Percentiles rank a stretch among this genome's conserved stretches.
Conservation (phyloP, 768 basidiomycete species). For the Russula compacta region DNA sequence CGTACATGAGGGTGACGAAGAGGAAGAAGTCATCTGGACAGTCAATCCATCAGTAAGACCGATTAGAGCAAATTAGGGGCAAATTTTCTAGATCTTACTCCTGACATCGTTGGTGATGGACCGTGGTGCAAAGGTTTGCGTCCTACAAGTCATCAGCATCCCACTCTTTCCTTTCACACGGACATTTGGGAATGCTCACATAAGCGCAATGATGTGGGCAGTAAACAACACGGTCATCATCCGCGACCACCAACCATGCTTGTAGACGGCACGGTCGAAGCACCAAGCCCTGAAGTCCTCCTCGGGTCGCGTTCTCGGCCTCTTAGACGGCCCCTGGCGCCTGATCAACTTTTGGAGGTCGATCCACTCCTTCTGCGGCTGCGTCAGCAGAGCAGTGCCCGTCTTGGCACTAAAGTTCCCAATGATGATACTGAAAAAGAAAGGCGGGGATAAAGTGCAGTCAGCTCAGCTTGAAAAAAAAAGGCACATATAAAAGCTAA, state of each 20-base stretch:
- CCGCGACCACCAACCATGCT: conserved; percentile 90
- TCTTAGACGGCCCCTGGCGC: conserved; percentile 77
- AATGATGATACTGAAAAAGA: conserved; percentile 76
- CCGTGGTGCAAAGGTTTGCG: conserved; percentile 59
- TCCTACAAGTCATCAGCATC: conserved; percentile 38
- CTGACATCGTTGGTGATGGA: conserved; percentile 43
- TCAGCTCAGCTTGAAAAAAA: neutral
- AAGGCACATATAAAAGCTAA: too few species aligned
- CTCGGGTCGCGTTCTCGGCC: conserved; percentile 56
- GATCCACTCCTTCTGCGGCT: conserved; percentile 88
- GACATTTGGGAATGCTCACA: conserved; percentile 39
- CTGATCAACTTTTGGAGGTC: conserved; percentile 83
- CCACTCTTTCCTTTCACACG: too few species aligned
- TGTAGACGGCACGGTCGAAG: conserved; percentile 80
- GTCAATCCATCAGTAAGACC: neutral
- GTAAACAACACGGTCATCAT: conserved; percentile 71
- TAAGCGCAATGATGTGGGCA: conserved; percentile 72
- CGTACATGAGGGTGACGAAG: conserved; percentile 58
- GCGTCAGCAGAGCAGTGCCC: conserved; percentile 77
- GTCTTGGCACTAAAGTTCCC: conserved; percentile 84
- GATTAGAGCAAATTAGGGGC: too few species aligned
- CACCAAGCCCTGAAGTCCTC: conserved; percentile 69
- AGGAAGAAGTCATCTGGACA: conserved; percentile 68
- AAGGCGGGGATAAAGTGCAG: conserved; percentile 8
- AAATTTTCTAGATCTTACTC: conserved; percentile 35